Conservation (phyloP, 176 grass and related monocot genomes). For the Microstegium vimineum region DNA sequence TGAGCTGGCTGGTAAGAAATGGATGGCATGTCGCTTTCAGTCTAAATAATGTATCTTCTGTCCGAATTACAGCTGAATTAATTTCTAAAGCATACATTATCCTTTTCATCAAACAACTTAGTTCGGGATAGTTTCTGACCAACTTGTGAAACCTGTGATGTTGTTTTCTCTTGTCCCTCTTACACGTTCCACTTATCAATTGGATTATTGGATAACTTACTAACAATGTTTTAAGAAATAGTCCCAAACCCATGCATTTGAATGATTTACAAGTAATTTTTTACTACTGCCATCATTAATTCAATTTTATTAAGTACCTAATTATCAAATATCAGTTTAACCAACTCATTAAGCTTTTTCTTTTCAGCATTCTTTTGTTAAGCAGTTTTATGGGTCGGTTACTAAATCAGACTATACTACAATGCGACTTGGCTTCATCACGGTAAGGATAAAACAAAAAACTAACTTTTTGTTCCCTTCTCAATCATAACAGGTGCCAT, state of each 20-base stretch:
- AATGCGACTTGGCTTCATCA: conserved; percentile 82
- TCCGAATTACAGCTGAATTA: background rate
- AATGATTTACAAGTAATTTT: background rate
- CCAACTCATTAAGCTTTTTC: background rate
- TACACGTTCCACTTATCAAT: background rate
- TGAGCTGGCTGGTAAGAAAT: conserved; percentile 87
- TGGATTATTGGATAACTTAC: background rate
- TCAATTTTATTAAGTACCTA: background rate
- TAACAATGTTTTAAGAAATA: background rate
- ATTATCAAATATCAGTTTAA: background rate
- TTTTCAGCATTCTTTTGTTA: conserved; percentile 82
- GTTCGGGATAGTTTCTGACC: background rate
- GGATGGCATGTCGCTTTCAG: background rate
- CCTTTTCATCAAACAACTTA: background rate
- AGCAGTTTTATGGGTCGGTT: conserved; percentile 78
- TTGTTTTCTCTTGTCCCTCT: background rate
- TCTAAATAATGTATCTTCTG: background rate
- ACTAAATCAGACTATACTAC: conserved; percentile 75
- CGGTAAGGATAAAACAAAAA: conserved; percentile 16
- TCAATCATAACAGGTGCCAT: background rate
- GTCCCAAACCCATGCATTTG: background rate
- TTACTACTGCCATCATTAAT: background rate
- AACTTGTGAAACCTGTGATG: background rate
- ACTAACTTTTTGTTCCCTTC: background rate
- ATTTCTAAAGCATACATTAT: background rate